Evolutionary conservation across 192 early-diverging fungal species (phyloP).

Genomic region (Dissophora ornata): DNA sequence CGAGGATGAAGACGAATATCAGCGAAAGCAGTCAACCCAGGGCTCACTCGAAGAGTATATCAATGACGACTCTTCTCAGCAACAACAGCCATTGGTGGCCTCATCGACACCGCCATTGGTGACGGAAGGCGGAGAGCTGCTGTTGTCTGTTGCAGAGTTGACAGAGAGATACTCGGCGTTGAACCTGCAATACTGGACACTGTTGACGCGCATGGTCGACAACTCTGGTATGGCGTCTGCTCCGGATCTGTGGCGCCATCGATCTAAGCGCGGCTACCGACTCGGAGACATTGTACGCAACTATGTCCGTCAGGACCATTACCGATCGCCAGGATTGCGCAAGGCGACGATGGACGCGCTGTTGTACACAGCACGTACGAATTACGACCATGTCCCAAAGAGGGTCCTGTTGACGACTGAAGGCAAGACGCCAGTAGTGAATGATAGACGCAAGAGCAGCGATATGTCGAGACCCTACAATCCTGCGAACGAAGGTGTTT

Average conservation of each 20-base stretch:
- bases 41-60: not conserved
- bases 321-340: slow-evolving; percentile 27
- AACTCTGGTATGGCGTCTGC: slow-evolving; percentile 61
- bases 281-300: slow-evolving; percentile 59
- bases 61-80: slow-evolving; percentile 5
- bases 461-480: slow-evolving; percentile 7
- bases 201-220: slow-evolving; percentile 63
- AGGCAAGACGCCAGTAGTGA: slow-evolving; percentile 3
- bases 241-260: slow-evolving; percentile 66
- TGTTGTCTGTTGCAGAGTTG: slow-evolving; percentile 30
- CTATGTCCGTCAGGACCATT: slow-evolving; percentile 54
- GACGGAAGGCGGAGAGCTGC: slow-evolving; percentile 35
- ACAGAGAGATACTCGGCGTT: slow-evolving; percentile 56
- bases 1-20: slow-evolving; percentile 19
- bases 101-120: slow-evolving; percentile 47
- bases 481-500: slow-evolving; percentile 23
- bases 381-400: slow-evolving; percentile 50
- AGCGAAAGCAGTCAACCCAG: not conserved
- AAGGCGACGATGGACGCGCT: slow-evolving; percentile 61
- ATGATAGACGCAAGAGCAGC: slow-evolving; percentile 11
- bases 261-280: slow-evolving; percentile 56
- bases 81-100: slow-evolving; percentile 12
- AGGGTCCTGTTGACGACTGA: slow-evolving; percentile 20
- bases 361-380: slow-evolving; percentile 59
- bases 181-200: slow-evolving; percentile 70